These are phyloP conservation scores for Boletus huronensis DNA, from an alignment of 768 basidiomycete genomes.

Conservation along the genomic window DNA sequence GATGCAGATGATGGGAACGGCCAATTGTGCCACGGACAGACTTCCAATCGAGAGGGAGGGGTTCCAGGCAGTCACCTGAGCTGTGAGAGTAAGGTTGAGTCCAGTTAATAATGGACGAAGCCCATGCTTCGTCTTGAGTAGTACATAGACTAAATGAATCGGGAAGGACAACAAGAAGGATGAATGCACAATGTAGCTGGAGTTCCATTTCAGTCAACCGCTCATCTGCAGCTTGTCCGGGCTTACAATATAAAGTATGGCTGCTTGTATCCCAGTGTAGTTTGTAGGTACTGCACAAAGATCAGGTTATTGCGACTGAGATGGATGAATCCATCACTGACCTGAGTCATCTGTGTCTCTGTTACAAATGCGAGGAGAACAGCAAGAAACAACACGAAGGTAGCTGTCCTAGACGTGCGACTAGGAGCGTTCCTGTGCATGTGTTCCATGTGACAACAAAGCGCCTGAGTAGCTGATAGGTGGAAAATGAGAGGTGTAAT, in stretches of 20 bases:
- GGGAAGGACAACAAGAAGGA: slow-evolving; percentile 77
- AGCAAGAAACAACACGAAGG: slow-evolving; percentile 53
- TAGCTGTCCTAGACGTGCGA: slow-evolving; percentile 35
- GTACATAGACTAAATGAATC: slow-evolving; percentile 70
- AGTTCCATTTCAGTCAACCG: not conserved
- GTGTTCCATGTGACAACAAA: slow-evolving; percentile 3
- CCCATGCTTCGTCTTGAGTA: slow-evolving; percentile 45
- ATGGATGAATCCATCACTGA: slow-evolving; percentile 27
- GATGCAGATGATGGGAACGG: slow-evolving; percentile 21
- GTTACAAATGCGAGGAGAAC: slow-evolving; percentile 69
- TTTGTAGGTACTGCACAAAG: slow-evolving; percentile 68
- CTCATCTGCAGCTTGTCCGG: not conserved
- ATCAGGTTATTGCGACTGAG: not conserved
- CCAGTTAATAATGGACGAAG: slow-evolving; percentile 47
- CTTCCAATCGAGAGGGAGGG: slow-evolving; percentile 2
- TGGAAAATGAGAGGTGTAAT: not conserved
- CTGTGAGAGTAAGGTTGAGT: slow-evolving; percentile 47
- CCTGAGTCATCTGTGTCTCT: slow-evolving; percentile 78
- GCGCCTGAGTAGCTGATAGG: not conserved
- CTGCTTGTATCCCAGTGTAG: slow-evolving; percentile 71
- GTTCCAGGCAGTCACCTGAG: slow-evolving; percentile 17
- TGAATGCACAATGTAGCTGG: slow-evolving; percentile 85
- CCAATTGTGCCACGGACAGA: slow-evolving; percentile 37
- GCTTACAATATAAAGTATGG: slow-evolving; percentile 87
- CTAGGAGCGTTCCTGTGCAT: not conserved